These are phyloP conservation scores for Neospermospora avenae DNA, from an alignment of 2,329 filamentous ascomycete genomes.

Conservation along the genomic window DNA sequence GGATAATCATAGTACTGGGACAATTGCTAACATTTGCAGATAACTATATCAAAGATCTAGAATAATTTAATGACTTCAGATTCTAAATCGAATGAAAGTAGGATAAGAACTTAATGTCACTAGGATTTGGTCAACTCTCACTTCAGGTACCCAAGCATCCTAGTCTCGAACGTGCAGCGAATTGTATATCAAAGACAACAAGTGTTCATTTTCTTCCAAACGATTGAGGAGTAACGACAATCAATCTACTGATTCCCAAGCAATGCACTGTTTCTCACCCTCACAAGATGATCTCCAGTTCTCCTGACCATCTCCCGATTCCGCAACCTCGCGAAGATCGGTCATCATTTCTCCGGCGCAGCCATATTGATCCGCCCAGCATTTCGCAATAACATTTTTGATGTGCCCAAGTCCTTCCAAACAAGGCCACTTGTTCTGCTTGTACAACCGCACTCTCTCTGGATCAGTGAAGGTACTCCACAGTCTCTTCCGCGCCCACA, in stretches of 20 bases:
- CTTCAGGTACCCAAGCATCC: no score
- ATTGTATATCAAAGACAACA: not conserved
- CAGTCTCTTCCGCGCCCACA: conserved; percentile 3
- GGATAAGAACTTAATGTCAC: no score
- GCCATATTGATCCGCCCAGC: conserved; percentile 8
- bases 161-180: no score
- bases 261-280: not conserved
- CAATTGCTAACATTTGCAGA: no score
- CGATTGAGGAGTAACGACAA: not conserved
- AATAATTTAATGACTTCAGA: no score
- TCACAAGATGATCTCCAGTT: not conserved
- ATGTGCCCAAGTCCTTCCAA: conserved; percentile 1
- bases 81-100: no score
- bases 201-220: not conserved
- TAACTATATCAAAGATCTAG: no score
- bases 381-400: conserved; percentile 5
- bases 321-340: not conserved
- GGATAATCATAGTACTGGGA: no score
- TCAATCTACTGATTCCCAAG: conserved; percentile 6
- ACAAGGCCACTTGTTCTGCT: not conserved
- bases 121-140: no score
- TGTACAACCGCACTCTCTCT: conserved; percentile 2
- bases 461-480: conserved; percentile 1
- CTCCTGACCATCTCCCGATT: not conserved
- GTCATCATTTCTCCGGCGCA: conserved; percentile 4